These are phyloP conservation scores for Wickerhamomyces sydowiorum DNA, from an alignment of 805 yeast genomes.

Conservation along the genomic window DNA sequence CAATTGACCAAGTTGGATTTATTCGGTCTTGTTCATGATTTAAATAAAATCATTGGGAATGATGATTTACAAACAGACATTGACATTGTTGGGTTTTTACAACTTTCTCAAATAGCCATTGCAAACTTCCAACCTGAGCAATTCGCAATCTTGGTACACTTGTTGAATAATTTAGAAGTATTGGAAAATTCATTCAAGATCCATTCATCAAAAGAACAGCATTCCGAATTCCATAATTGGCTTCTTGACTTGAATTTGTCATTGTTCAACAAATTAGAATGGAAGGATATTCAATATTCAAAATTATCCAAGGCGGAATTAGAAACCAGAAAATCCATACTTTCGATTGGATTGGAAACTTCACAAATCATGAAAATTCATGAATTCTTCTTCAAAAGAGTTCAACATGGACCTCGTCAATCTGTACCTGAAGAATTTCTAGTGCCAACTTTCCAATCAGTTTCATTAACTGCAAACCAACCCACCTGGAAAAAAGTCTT, in stretches of 20 bases:
- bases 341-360: constrained; percentile 31
- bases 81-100: constrained; percentile 23
- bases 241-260: constrained; percentile 6
- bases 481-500: constrained; percentile 56
- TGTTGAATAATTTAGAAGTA: constrained; percentile 21
- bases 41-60: constrained; percentile 25
- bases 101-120: constrained; percentile 18
- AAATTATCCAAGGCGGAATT: constrained; percentile 32
- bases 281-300: constrained; percentile 41
- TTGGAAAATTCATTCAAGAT: constrained; percentile 16
- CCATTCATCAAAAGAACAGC: constrained; percentile 4
- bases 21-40: constrained; percentile 28
- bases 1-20: constrained; percentile 22
- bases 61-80: constrained; percentile 18
- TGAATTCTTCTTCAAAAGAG: constrained; percentile 38
- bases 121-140: constrained; percentile 8
- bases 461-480: constrained; percentile 31
- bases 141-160: constrained; percentile 22
- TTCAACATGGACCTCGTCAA: constrained; percentile 47
- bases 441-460: constrained; percentile 36
- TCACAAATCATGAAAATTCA: constrained; percentile 26
- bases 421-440: constrained; percentile 48
- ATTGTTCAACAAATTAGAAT: constrained; percentile 27
- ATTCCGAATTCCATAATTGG: constrained; percentile 10
- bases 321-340: constrained; percentile 35